Evolutionary conservation across 768 basidiomycete genomes (phyloP), one percentile per base, ranked within the genome.

Genomic region (Hygrophoropsis aurantiaca): DNA sequence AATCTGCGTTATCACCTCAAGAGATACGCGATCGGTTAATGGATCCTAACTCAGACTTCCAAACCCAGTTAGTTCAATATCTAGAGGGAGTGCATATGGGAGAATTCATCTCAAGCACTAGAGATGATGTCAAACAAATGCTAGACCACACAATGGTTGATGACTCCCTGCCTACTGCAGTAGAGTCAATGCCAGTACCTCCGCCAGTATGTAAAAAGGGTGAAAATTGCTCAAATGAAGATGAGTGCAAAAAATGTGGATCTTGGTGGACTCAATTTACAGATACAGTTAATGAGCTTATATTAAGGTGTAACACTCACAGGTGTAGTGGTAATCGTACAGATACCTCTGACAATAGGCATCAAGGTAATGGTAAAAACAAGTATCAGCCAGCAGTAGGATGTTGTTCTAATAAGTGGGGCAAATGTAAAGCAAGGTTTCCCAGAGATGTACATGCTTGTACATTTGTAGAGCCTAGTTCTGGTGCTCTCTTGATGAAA

Each of bases 401-500:
- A 0, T 69, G 71, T 46, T 35, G 67, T 24, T 55, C 51, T 37
- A 64, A 64, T 36, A 56, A 54, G 35, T 60, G 58, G 38, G 49
- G 58, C 6, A 52, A 48, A 16, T 76, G 73, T 42, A 58, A 54
- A 38, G 61, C 66, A 1, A 34, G 65, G 1, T 75, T 74, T 58
- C 73, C 74, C 13, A 45, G 64, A 16, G 49, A 57, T 7, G 15
- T 59, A 0, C 50, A 46, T 47, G 3, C 25, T 1, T 53, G 71
- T 3, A 66, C 56, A 0, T 25, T 50, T 2, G 65, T 66, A 20
- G 72, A 71, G 50, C 16, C 39, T 2, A 48, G 58, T 1, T 58
- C 53, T 26, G 68, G 67, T 18, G 67, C 2, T 43, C 49, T 45
- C 34, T 65, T 15, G 48, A 54, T 48, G 56, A 69, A 52, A 63